phyloP scores from a whole-genome alignment of 371 early-diverging fungal genomes.

The Lichtheimia ornata region DNA sequence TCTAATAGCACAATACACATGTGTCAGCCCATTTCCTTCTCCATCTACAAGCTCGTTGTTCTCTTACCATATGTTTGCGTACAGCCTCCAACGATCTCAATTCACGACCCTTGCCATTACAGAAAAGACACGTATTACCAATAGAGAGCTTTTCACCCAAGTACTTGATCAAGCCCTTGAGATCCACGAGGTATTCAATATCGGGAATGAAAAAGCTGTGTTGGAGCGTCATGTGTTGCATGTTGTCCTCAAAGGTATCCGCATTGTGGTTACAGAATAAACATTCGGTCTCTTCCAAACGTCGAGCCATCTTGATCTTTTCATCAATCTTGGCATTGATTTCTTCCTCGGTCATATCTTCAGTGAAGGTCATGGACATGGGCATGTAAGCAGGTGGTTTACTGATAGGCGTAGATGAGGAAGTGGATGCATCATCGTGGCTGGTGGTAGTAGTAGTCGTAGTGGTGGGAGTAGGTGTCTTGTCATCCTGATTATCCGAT shows the following conservation, averaged over 20 bases:
- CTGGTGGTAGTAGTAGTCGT: slow-evolving; percentile 27
- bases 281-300: slow-evolving; percentile 74
- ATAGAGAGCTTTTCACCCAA: slow-evolving; percentile 93
- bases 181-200: slow-evolving; percentile 87
- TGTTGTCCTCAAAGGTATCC: slow-evolving; percentile 75
- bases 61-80: slow-evolving; percentile 86
- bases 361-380: slow-evolving; percentile 50
- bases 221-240: slow-evolving; percentile 87
- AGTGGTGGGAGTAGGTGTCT: slow-evolving; percentile 16
- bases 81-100: slow-evolving; percentile 89
- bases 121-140: slow-evolving; percentile 92
- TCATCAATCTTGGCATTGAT: slow-evolving; percentile 65
- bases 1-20: slow-evolving; percentile 29
- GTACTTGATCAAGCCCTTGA: slow-evolving; percentile 86
- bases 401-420: slow-evolving; percentile 31
- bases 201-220: slow-evolving; percentile 98
- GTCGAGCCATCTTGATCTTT: slow-evolving; percentile 68
- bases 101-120: slow-evolving; percentile 89
- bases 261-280: slow-evolving; percentile 78
- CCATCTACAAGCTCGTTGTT: background rate
- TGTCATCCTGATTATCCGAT: background rate
- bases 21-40: background rate
- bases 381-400: background rate
- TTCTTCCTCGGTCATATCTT: slow-evolving; percentile 47
- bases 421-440: slow-evolving; percentile 26